phyloP scores from a whole-genome alignment of 1,139 yeast species.

The Yamadazyma triangularis region DNA sequence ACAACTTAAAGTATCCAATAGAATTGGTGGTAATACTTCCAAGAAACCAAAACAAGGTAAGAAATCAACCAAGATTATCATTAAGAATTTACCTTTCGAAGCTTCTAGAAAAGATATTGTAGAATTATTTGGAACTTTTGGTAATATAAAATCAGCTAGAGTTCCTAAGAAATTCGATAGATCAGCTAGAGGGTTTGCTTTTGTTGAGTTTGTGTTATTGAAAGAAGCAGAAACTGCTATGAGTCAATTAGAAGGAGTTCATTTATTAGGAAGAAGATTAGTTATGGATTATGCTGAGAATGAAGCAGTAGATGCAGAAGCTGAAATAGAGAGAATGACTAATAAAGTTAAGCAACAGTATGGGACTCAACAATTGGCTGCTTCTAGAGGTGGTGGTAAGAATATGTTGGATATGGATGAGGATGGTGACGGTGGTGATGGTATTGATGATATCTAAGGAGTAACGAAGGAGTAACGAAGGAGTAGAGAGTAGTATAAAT shows the following conservation, averaged over 20 bases:
- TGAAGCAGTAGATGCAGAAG: constrained; percentile 80
- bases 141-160: constrained; percentile 89
- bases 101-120: constrained; percentile 88
- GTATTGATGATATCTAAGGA: background rate
- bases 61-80: constrained; percentile 69
- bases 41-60: constrained; percentile 27
- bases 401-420: constrained; percentile 60
- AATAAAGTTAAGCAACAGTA: constrained; percentile 78
- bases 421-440: constrained; percentile 23
- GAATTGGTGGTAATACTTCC: constrained; percentile 43
- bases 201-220: constrained; percentile 82
- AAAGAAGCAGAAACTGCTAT: constrained; percentile 97
- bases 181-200: constrained; percentile 96
- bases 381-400: constrained; percentile 78
- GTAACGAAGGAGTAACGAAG: too few relatives aligned
- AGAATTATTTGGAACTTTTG: constrained; percentile 89
- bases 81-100: constrained; percentile 96
- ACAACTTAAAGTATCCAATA: constrained; percentile 82
- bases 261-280: constrained; percentile 89
- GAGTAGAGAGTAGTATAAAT: too few relatives aligned
- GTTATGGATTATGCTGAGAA: constrained; percentile 93
- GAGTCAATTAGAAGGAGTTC: constrained; percentile 92
- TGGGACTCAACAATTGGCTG: constrained; percentile 67
- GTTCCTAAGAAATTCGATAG: constrained; percentile 95
- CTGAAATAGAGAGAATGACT: constrained; percentile 86